Base-by-base conservation (phyloP, 208 protist species). In the Jaenimonas drosophilae region DNA sequence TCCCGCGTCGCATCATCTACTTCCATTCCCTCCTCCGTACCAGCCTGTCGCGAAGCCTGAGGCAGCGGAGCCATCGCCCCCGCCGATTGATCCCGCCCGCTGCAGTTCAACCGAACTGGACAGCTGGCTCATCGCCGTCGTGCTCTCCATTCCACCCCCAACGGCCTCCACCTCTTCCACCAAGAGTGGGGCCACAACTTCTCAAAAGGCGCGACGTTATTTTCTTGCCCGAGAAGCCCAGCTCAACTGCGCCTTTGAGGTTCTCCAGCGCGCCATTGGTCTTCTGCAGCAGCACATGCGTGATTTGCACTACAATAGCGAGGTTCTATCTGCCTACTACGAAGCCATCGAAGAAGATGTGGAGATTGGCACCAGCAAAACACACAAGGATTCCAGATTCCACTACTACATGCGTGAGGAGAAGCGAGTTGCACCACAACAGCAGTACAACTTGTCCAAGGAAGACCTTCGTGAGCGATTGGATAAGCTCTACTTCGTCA, bases 321-420 rank as follows among this genome's bases (percentile, higher is more conserved):
- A 58, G 2, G 21, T 84, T 23, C 57, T 86, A 7, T 39, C 57
- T 7, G 73, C 69, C 7, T 90, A 90, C 51, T 85, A 85, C 53
- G 26, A 49, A n/a, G 74, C 64, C 0, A 28, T 86, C 26, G 81
- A 90, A 42, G 64, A 68, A 26, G 62, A 65, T 38, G 71, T 76
- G 43, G 30, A 64, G 11, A 32, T 25, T 20, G 43, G 30, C 7
- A 44, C 59, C 11, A 16, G 47, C 25, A 31, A 30, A 12, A 12
- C 55, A 6, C 49, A 43, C 19, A 59, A 61, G 28, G 24, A 25
- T 37, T 68, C 53, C n/a, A 38, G 30, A 5, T 90, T 73, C 31
- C 76, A 90, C 37, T 64, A 47, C 25, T 26, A 38, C 12, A 41
- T 75, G 38, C 72, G 81, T 9, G 49, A 70, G 17, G 50, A 65